Conservation (phyloP, 352 stramenopile genomes). For the Phytopythium vexans region DNA sequence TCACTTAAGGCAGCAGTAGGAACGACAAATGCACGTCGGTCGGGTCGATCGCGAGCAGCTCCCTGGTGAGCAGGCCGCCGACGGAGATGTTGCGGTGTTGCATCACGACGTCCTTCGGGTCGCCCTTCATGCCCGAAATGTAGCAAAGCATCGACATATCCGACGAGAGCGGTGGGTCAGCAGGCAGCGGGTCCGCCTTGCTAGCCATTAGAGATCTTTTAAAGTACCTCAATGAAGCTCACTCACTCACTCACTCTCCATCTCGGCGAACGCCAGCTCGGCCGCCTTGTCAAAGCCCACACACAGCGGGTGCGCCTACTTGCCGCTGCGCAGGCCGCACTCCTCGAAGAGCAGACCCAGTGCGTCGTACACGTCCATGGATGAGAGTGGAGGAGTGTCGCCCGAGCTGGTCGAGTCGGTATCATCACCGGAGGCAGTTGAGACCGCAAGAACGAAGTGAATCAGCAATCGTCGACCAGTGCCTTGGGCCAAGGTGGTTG, state of each 20-base stretch:
- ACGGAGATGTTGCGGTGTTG: slow-evolving; percentile 44
- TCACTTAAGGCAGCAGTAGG: slow-evolving; percentile 92
- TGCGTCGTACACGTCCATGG: slow-evolving; percentile 34
- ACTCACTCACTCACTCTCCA: too few species aligned
- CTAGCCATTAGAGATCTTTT: too few species aligned
- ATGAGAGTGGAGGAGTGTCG: too few species aligned
- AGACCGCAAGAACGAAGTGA: slow-evolving; percentile 2
- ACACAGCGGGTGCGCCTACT: too few species aligned
- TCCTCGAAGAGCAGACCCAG: slow-evolving; percentile 37
- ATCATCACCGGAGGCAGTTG: not conserved
- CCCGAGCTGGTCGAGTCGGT: not conserved
- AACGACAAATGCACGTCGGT: slow-evolving; percentile 83
- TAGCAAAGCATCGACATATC: slow-evolving; percentile 93
- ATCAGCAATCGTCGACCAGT: too few species aligned
- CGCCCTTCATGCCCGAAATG: slow-evolving; percentile 68
- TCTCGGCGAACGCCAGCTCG: too few species aligned
- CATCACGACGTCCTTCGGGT: slow-evolving; percentile 65
- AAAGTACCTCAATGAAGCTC: too few species aligned
- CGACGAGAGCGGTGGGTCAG: slow-evolving; percentile 35
- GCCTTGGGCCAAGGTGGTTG: too few species aligned
- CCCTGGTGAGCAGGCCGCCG: slow-evolving; percentile 8
- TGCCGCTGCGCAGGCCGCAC: too few species aligned
- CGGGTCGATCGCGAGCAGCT: slow-evolving; percentile 9
- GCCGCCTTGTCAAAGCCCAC: too few species aligned
- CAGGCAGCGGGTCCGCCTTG: slow-evolving; percentile 19